Percentiles rank a stretch among this genome's conserved stretches.
These are phyloP conservation scores for Cucumis hystrix DNA, from an alignment of 306 rosid species.

Conservation along the genomic window DNA sequence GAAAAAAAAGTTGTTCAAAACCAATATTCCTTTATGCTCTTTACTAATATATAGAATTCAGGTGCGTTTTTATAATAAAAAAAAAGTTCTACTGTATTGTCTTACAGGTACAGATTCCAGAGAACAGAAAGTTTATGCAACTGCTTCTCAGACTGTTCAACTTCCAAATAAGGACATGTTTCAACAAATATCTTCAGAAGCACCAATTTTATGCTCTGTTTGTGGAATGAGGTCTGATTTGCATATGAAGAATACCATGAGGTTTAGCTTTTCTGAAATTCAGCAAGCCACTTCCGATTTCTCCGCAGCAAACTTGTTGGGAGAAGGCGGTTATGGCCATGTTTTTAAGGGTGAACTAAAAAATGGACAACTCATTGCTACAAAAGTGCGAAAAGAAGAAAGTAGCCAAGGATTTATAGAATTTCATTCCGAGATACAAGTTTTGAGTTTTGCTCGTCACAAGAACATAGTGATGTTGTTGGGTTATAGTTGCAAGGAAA, in stretches of 20 bases:
- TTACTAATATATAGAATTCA: not conserved
- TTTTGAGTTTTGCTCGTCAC: slow-evolving; percentile 77
- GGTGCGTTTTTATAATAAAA: not conserved
- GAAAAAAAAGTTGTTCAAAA: not conserved
- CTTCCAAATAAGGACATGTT: slow-evolving; percentile 18
- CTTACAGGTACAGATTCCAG: slow-evolving; percentile 22
- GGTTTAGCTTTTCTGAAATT: slow-evolving; percentile 43
- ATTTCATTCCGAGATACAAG: slow-evolving; percentile 69
- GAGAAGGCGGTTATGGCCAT: slow-evolving; percentile 83
- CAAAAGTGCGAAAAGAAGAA: slow-evolving; percentile 71
- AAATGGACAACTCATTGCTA: slow-evolving; percentile 70
- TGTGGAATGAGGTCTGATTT: slow-evolving; percentile 59
- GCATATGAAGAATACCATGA: slow-evolving; percentile 43
- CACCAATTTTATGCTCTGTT: slow-evolving; percentile 57
- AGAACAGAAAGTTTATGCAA: slow-evolving; percentile 17
- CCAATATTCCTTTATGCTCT: not conserved
- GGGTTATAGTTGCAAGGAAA: slow-evolving; percentile 78
- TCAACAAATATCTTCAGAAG: slow-evolving; percentile 26
- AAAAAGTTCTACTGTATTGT: not conserved
- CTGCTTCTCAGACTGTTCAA: slow-evolving; percentile 22
- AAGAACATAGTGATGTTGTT: slow-evolving; percentile 84
- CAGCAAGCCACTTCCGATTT: slow-evolving; percentile 50
- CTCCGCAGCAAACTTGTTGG: slow-evolving; percentile 57
- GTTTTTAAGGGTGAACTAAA: slow-evolving; percentile 60
- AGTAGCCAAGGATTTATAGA: slow-evolving; percentile 66